Base-by-base conservation (phyloP, 2,329 filamentous ascomycete genomes). In the Orbilia brochopaga region DNA sequence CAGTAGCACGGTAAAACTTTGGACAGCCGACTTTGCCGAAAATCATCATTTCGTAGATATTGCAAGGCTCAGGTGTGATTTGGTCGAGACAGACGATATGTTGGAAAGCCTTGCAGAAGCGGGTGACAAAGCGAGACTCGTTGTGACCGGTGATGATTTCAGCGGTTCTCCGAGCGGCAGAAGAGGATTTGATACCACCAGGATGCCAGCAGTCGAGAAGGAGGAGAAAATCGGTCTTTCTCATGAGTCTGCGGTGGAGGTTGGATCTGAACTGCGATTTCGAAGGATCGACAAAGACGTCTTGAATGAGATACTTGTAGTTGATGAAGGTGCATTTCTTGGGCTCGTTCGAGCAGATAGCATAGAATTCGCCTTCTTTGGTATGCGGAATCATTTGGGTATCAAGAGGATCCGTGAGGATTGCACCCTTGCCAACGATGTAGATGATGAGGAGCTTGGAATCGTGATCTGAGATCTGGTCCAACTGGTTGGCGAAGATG, bases 381-480 rank as follows among this genome's bases (percentile, higher is more conserved):
- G 21, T 32, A 15, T 48, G 48, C 11, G 42, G 55, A 5, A 32
- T 48, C 23, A 58, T 48, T 42, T 58, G 55, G 19, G 7, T 27
- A 48, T 54, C 50, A 7, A 30, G 13, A 5, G 51, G 46, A 11
- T 46, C 48, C 3, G 19, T 62, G 15, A 54, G 35, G 8, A 46
- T 19, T 8, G 15, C 23, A 8, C 59, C 51, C 11, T 37, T 54
- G 13, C 59, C 51, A 2, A 55, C 24, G 27, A 62, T 30, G 11
- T 62, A 54, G 50, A 40, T 54, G 30, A 62, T 44, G 21, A 62
- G 10, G 15, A 62, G 50, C 32, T 62, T 62, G 1, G 50, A 23
- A 44, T 55, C 59, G 19, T 62, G 51, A 23, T 62, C 59, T 8
- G 59, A 62, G 6, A 62, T 23, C 11, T 55, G 19, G n/a, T 62